These are phyloP conservation scores for Saccharomycopsis synnaedendra DNA, from an alignment of 805 yeast species.

Conservation along the genomic window DNA sequence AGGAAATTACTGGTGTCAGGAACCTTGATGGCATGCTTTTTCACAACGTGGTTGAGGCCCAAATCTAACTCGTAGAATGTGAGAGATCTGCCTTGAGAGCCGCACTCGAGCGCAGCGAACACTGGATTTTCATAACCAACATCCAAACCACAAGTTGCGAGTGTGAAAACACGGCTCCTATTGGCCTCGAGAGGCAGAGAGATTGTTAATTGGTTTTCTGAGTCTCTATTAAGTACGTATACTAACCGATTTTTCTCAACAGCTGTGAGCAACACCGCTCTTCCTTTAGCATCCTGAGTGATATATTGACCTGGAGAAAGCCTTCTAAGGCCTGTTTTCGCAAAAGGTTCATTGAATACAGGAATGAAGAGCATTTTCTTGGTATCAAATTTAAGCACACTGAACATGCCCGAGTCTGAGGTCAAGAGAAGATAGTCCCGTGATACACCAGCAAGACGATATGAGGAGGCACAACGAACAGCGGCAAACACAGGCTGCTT, in stretches of 20 bases:
- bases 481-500: conserved; percentile 44
- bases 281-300: conserved; percentile 55
- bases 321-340: conserved; percentile 67
- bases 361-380: conserved; percentile 28
- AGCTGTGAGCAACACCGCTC: conserved; percentile 63
- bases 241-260: conserved; percentile 66
- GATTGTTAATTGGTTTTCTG: conserved; percentile 33
- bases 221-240: conserved; percentile 46
- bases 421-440: conserved; percentile 55
- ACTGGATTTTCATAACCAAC: conserved; percentile 74
- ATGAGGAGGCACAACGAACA: conserved; percentile 38
- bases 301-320: conserved; percentile 65
- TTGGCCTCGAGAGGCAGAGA: conserved; percentile 70
- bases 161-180: conserved; percentile 38
- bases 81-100: conserved; percentile 33
- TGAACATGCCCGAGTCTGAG: conserved; percentile 70
- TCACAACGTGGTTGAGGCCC: conserved; percentile 69
- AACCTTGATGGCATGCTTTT: conserved; percentile 32
- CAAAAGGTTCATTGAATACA: conserved; percentile 50
- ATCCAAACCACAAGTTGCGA: conserved; percentile 50
- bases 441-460: conserved; percentile 41
- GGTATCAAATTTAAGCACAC: conserved; percentile 36
- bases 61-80: conserved; percentile 75
- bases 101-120: conserved; percentile 71
- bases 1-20: conserved; percentile 36